These are phyloP conservation scores for Phytophthora pini DNA, from an alignment of 352 stramenopile genomes.

Conservation along the genomic window DNA sequence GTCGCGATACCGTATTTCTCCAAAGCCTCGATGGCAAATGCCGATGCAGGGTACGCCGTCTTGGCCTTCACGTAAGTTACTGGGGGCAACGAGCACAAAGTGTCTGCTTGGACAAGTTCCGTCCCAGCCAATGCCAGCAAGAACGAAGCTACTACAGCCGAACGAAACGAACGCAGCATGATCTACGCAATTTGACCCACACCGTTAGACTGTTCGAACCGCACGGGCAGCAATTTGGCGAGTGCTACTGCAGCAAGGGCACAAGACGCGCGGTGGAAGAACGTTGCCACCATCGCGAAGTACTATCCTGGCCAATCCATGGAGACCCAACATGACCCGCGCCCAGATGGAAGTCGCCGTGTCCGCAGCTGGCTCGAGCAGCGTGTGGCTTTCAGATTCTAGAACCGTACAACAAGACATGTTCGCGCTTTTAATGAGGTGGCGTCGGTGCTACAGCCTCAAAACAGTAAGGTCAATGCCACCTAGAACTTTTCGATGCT, in stretches of 20 bases:
- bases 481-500: slow-evolving; percentile 1
- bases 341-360: slow-evolving; percentile 33
- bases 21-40: slow-evolving; percentile 55
- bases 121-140: slow-evolving; percentile 8
- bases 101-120: slow-evolving; percentile 36
- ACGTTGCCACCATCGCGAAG: slow-evolving; percentile 25
- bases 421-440: slow-evolving; percentile 5
- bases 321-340: slow-evolving; percentile 10
- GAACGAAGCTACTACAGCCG: slow-evolving; percentile 13
- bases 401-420: slow-evolving; percentile 12
- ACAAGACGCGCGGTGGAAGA: slow-evolving; percentile 19
- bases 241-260: slow-evolving; percentile 17
- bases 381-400: slow-evolving; percentile 10
- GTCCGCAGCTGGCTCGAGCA: slow-evolving; percentile 21
- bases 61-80: slow-evolving; percentile 56
- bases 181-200: slow-evolving; percentile 5
- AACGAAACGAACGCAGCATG: slow-evolving; percentile 31
- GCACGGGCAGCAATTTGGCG: slow-evolving; percentile 29
- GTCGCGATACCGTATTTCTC: slow-evolving; percentile 65
- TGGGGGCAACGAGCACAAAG: slow-evolving; percentile 58
- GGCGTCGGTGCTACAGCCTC: background rate
- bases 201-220: slow-evolving; percentile 4
- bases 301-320: slow-evolving; percentile 35
- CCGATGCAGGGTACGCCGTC: slow-evolving; percentile 45
- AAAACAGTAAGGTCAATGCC: background rate